These are phyloP conservation scores for Teratosphaeria pseudoeucalypti DNA, from an alignment of 2,329 filamentous ascomycete genomes.

Conservation along the genomic window DNA sequence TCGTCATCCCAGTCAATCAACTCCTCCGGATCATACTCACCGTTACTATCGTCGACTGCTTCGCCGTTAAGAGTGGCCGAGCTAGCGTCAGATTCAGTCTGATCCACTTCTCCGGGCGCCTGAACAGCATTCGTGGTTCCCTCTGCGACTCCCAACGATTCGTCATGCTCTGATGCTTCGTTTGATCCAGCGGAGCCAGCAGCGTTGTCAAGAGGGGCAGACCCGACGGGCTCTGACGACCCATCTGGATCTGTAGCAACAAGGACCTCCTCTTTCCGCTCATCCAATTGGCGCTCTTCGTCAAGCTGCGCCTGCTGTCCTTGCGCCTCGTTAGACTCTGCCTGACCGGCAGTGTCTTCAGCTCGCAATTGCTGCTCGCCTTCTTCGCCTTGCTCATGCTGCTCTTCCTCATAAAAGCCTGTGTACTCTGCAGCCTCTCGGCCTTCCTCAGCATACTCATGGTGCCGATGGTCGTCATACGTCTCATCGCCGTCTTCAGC, in stretches of 20 bases:
- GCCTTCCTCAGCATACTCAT: slow-evolving; percentile 5
- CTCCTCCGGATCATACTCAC: slow-evolving; percentile 19
- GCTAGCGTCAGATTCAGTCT: slow-evolving; percentile 8
- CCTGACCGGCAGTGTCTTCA: background rate
- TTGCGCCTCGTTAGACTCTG: background rate
- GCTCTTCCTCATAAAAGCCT: slow-evolving; percentile 8
- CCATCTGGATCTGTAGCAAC: background rate
- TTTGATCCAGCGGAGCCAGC: background rate
- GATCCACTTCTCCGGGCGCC: background rate
- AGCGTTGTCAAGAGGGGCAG: background rate
- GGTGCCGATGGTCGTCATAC: slow-evolving; percentile 1
- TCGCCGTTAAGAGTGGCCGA: slow-evolving; percentile 16
- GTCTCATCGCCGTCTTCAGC: slow-evolving; percentile 1
- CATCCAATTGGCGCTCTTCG: background rate
- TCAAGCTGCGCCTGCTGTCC: background rate
- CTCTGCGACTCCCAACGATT: background rate
- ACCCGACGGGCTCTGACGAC: background rate
- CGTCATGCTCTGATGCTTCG: background rate
- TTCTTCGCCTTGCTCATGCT: slow-evolving; percentile 4
- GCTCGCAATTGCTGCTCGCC: background rate
- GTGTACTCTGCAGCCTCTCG: slow-evolving; percentile 10
- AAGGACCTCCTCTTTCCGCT: background rate
- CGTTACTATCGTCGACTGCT: slow-evolving; percentile 11
- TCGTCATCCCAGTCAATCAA: slow-evolving; percentile 17
- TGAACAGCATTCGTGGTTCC: background rate